Base-by-base conservation (phyloP, 805 yeast species). In the Saccharomycodes ludwigii region DNA sequence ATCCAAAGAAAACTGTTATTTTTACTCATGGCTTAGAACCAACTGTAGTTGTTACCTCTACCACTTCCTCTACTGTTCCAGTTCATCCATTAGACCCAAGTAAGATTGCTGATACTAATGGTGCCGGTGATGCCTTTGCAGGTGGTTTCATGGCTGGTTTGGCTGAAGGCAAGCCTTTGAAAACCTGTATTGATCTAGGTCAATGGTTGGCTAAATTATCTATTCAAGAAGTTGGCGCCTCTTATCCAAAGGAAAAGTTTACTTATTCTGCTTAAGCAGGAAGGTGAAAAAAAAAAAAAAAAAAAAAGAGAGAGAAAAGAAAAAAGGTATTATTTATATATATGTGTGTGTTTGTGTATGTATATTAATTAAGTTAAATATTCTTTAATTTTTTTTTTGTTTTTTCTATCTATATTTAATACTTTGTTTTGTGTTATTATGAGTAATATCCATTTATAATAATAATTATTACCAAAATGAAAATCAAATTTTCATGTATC, bases 91-190 rank as follows among this genome's bases (percentile, higher is more conserved):
- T 91, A 50, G 79, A 71, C 25, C 47, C 71, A 27, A 59, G 68
- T 28, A 67, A 77, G 59, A 69, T 91, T 38, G 76, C 69, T 37
- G 99, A 91, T 66, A 83, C 97, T 51, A 91, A 88, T 65, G 98
- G 98, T 65, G 97, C 97, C 29, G 97, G 97, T 59, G 96, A 88
- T 56, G 95, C 96, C 10, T 88, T 88, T 54, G 97, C 96, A 35
- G 93, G 91, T 49, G 97, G 97, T 37, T 86, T 88, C 59, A 61
- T 85, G 41, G 94, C 95, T 39, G 91, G 86, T 36, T 63, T 86
- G 43, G 93, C 84, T 35, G 63, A 76, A 58, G 83, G 76, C 42
- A 73, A 79, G 56, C 46, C 68, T 18, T 54, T 84, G 35, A 65
- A 68, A 43, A 65, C 75, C 25, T 50, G 70, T 33, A 68, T 88